These are phyloP conservation scores for Stachybotrys elegans DNA, from an alignment of 2,329 filamentous ascomycete species.

Conservation along the genomic window DNA sequence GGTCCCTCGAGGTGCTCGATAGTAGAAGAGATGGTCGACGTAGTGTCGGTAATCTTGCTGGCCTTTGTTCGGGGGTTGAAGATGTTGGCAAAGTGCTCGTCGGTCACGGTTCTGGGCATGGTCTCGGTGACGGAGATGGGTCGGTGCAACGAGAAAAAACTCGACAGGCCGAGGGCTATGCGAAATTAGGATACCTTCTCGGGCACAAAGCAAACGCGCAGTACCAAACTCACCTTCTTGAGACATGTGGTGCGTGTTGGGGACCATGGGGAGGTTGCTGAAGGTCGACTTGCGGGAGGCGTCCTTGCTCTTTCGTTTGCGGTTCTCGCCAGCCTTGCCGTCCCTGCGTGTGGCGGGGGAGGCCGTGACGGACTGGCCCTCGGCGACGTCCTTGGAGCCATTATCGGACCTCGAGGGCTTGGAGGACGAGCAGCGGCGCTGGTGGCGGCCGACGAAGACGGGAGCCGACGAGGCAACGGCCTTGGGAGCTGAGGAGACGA, in stretches of 20 bases:
- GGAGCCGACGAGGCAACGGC: slow-evolving; percentile 27
- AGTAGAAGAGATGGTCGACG: slow-evolving; percentile 59
- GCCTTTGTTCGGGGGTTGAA: slow-evolving; percentile 57
- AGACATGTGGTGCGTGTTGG: slow-evolving; percentile 67
- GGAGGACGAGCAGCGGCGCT: slow-evolving; percentile 55
- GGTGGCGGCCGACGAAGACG: slow-evolving; percentile 36
- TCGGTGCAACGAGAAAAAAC: slow-evolving; percentile 93
- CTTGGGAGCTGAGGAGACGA: slow-evolving; percentile 36
- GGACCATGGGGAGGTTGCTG: slow-evolving; percentile 65
- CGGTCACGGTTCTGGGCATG: slow-evolving; percentile 66
- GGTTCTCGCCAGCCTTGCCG: slow-evolving; percentile 46
- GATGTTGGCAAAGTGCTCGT: slow-evolving; percentile 77
- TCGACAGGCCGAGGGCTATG: slow-evolving; percentile 78
- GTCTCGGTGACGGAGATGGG: slow-evolving; percentile 84
- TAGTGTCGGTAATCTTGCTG: slow-evolving; percentile 54
- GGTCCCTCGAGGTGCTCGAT: slow-evolving; percentile 56
- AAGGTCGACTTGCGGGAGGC: slow-evolving; percentile 36
- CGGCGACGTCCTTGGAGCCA: slow-evolving; percentile 45
- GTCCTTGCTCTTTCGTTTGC: slow-evolving; percentile 55
- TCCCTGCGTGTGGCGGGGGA: slow-evolving; percentile 35
- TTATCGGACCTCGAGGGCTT: slow-evolving; percentile 59
- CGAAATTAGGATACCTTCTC: slow-evolving; percentile 7
- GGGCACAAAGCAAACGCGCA: neutral
- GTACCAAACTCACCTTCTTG: slow-evolving; percentile 50
- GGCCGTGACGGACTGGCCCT: slow-evolving; percentile 44